These are phyloP conservation scores for Xylogone sp. DNA, from an alignment of 2,329 filamentous ascomycete species.

Conservation along the genomic window DNA sequence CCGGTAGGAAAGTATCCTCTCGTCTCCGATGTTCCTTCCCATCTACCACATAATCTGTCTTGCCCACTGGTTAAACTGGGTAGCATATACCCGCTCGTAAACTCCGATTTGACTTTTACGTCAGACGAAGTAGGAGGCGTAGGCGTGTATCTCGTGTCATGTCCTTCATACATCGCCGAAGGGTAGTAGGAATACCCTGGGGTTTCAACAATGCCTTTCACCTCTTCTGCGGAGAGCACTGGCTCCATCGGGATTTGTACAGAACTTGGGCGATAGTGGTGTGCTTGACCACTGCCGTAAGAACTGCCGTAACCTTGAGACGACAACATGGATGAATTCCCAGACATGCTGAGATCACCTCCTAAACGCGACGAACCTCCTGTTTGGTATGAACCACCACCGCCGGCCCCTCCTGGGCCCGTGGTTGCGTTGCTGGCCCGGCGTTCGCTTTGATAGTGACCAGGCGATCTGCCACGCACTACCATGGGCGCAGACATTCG, in stretches of 20 bases:
- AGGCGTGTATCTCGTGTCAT: conserved; percentile 17
- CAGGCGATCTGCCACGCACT: conserved; percentile 62
- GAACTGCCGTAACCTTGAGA: conserved; percentile 18
- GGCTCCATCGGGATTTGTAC: conserved; percentile 28
- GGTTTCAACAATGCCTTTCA: conserved; percentile 23
- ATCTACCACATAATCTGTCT: conserved; percentile 25
- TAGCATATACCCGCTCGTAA: conserved; percentile 17
- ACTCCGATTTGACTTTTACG: conserved; percentile 26
- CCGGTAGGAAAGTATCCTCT: conserved; percentile 27
- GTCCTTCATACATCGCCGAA: conserved; percentile 21
- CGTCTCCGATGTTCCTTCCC: conserved; percentile 22
- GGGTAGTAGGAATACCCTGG: conserved; percentile 28
- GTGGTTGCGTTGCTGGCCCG: conserved; percentile 48
- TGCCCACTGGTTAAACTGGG: conserved; percentile 19
- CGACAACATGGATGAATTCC: conserved; percentile 21
- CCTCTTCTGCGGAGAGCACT: conserved; percentile 25
- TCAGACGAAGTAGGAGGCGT: conserved; percentile 20
- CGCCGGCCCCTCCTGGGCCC: conserved; percentile 45
- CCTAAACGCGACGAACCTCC: conserved; percentile 16
- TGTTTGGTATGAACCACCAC: conserved; percentile 21
- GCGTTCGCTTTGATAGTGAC: conserved; percentile 55
- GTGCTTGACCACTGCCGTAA: conserved; percentile 21
- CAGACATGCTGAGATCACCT: conserved; percentile 26
- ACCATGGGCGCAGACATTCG: conserved; percentile 59
- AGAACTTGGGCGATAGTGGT: conserved; percentile 21